Conservation (phyloP, 768 basidiomycete genomes). For the Xerocomus spinulosus region DNA sequence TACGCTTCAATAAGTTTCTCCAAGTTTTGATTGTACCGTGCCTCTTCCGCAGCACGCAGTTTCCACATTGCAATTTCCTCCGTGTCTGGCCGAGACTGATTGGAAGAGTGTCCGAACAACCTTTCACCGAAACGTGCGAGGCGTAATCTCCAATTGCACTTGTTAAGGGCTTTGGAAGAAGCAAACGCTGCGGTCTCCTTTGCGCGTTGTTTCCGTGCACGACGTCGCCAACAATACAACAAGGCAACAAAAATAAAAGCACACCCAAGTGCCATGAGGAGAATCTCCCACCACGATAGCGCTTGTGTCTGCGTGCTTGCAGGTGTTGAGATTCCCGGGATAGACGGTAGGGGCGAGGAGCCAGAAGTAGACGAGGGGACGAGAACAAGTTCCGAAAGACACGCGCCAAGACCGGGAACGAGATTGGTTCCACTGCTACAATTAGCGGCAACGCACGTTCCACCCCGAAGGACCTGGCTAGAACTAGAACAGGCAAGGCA, state of each 20-base stretch:
- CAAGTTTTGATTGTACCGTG: slow-evolving; percentile 43
- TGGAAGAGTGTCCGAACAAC: slow-evolving; percentile 48
- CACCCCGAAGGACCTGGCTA: slow-evolving; percentile 54
- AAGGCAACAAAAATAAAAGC: slow-evolving; percentile 70
- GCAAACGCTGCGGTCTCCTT: slow-evolving; percentile 66
- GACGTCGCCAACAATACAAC: slow-evolving; percentile 66
- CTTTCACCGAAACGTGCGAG: slow-evolving; percentile 53
- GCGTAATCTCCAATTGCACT: slow-evolving; percentile 50
- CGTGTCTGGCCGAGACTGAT: slow-evolving; percentile 25
- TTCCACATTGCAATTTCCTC: slow-evolving; percentile 51
- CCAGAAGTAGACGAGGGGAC: slow-evolving; percentile 43
- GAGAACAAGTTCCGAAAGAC: slow-evolving; percentile 69
- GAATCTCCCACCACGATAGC: slow-evolving; percentile 79
- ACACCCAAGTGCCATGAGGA: slow-evolving; percentile 78
- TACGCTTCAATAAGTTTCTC: slow-evolving; percentile 50
- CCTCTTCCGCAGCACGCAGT: slow-evolving; percentile 47
- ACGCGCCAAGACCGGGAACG: slow-evolving; percentile 68
- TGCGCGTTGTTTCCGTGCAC: slow-evolving; percentile 62
- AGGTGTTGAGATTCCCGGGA: slow-evolving; percentile 58
- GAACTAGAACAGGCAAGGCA: slow-evolving; percentile 74
- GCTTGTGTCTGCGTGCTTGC: slow-evolving; percentile 33
- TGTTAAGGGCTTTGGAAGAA: slow-evolving; percentile 49
- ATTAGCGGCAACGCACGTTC: slow-evolving; percentile 58
- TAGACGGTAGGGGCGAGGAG: slow-evolving; percentile 41
- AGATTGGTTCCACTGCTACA: slow-evolving; percentile 55